Evolutionary conservation across 495 filamentous ascomycete genomes (phyloP), one percentile per base, ranked within the genome.

Genomic region (Neurospora sp.): DNA sequence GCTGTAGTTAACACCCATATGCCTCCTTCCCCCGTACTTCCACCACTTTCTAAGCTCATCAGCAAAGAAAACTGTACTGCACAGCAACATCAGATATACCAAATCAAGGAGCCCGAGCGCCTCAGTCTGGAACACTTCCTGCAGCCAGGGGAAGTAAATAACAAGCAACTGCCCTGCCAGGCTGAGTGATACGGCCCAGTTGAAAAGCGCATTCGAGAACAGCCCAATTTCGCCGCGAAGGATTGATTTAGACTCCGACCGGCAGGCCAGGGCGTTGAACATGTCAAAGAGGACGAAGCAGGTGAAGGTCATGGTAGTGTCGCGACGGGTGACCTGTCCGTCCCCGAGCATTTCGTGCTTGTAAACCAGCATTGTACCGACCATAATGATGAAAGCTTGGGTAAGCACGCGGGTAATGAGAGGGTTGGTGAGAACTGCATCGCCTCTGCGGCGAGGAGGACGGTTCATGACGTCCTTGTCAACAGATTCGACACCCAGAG

Each of bases 251-350:
- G 86, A 88, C 81, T 98, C 95, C 69, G 92, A 96, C 70, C 96
- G 93, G 82, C 96, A 98, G 10, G 93, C 91, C 16, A 99, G 85
- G 0, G 96, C 96, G 81, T 98, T 97, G 85, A 97, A 96, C 96
- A 99, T 98, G 84, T 99, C 96, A 81, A 97, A 99, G 37, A 98
- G 86, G 31, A 99, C 96, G 78, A 99, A 99, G 82, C 93, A 96
- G 27, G 96, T 99, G 81, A 99, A 99, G 2, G 96, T 99, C 93
- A 98, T 97, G 73, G 96, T 99, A 18, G 96, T 99, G 84, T 99
- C 96, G 77, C 96, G 93, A 39, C 92, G 93, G 12, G 90, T 97
- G 70, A 98, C 91, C 69, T 89, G 83, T 69, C 93, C 90, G 76
- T 95, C 92, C 35, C 88, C 84, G 48, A 88, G 79, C 93, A 99